These are phyloP conservation scores for Chlorella variabilis DNA, from an alignment of 163 green algal genomes.

Conservation along the genomic window DNA sequence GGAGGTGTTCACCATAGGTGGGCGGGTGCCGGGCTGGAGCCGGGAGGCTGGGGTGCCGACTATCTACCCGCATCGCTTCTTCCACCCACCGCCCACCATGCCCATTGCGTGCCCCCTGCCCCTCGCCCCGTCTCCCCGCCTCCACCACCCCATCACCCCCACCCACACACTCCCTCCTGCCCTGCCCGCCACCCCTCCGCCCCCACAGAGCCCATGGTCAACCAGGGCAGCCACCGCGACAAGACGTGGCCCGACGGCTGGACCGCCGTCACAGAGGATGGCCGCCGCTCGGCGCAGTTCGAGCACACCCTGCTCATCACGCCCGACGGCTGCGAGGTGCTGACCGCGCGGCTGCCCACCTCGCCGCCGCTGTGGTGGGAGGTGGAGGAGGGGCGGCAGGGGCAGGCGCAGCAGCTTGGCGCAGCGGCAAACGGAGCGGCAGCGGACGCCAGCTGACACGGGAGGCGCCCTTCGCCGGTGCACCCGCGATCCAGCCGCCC, in stretches of 20 bases:
- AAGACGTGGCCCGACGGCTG: constrained; percentile 95
- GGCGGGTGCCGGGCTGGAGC: neutral
- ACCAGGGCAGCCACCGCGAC: constrained; percentile 83
- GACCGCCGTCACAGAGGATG: constrained; percentile 93
- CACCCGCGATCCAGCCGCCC: too few species aligned
- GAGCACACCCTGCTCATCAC: constrained; percentile 89
- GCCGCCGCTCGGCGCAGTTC: constrained; percentile 93
- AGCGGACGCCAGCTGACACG: too few species aligned
- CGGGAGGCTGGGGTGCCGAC: too few species aligned
- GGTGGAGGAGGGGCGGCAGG: neutral
- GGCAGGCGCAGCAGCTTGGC: too few species aligned
- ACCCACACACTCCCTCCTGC: neutral
- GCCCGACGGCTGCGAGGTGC: constrained; percentile 21
- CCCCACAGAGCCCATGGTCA: constrained; percentile 96
- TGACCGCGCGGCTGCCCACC: constrained; percentile 82
- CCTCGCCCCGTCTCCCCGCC: too few species aligned
- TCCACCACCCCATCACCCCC: neutral
- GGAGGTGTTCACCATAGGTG: constrained; percentile 93
- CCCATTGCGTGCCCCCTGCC: too few species aligned
- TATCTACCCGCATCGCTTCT: too few species aligned
- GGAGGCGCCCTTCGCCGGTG: too few species aligned
- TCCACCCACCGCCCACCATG: too few species aligned
- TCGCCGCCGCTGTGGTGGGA: constrained; percentile 81
- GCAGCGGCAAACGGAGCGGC: too few species aligned
- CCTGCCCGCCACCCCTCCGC: neutral